Evolutionary conservation across 2,329 filamentous ascomycete species (phyloP).

Genomic region (Ramichloridium luteum): DNA sequence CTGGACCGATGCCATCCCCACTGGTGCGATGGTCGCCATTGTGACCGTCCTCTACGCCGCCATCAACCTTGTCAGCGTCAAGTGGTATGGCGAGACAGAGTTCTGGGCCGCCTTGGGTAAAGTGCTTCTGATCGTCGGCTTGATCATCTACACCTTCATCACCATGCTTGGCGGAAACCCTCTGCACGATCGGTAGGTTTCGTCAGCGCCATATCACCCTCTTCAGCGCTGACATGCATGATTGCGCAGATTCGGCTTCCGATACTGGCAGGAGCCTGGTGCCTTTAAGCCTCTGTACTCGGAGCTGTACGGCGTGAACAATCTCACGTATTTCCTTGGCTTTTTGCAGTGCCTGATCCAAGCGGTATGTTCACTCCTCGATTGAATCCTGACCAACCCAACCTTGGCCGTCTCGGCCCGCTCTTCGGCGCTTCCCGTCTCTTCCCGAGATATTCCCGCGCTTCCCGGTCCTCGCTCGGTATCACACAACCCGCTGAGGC

Average conservation of each 20-base stretch:
- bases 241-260: constrained; percentile 49
- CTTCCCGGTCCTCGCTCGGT: no score
- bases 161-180: constrained; percentile 73
- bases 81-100: constrained; percentile 66
- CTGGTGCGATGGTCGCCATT: constrained; percentile 50
- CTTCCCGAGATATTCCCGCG: no score
- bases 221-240: background rate
- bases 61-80: constrained; percentile 61
- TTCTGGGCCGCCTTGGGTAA: constrained; percentile 49
- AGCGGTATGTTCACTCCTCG: no score
- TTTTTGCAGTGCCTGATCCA: constrained; percentile 65
- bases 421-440: no score
- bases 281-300: constrained; percentile 39
- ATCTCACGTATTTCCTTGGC: constrained; percentile 60
- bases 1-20: constrained; percentile 38
- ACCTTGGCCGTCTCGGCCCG: no score
- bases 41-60: constrained; percentile 43
- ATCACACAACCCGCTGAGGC: no score
- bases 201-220: background rate
- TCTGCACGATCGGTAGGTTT: constrained; percentile 41
- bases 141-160: constrained; percentile 68
- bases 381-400: no score
- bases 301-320: constrained; percentile 52
- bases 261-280: constrained; percentile 55
- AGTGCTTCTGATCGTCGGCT: constrained; percentile 56